Evolutionary conservation across 371 early-diverging fungal species (phyloP).

Genomic region (Actinomortierella wolfii): DNA sequence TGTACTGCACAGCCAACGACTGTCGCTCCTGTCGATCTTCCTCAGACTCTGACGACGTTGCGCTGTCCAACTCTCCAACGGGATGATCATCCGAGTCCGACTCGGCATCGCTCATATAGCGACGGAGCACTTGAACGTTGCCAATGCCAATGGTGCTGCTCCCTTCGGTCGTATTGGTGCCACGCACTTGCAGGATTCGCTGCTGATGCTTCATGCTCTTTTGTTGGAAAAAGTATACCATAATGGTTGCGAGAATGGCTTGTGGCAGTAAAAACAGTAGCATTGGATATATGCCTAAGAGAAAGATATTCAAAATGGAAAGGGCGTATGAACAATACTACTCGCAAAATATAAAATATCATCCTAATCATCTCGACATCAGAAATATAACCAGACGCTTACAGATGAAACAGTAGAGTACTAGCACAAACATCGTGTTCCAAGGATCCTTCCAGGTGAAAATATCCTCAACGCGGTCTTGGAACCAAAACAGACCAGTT

Average conservation of each 20-base stretch:
- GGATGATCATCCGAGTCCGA: neutral
- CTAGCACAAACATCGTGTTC: constrained; percentile 46
- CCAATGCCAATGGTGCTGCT: neutral
- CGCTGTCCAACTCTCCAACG: constrained; percentile 23
- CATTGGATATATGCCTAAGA: constrained; percentile 40
- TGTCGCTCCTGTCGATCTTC: constrained; percentile 21
- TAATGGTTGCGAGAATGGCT: constrained; percentile 31
- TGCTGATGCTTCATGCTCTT: constrained; percentile 28
- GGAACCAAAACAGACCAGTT: constrained; percentile 39
- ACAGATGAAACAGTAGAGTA: constrained; percentile 48
- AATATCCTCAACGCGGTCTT: constrained; percentile 45
- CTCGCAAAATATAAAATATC: too few species aligned
- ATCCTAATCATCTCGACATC: too few species aligned
- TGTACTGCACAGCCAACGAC: constrained; percentile 31
- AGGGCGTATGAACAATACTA: too few species aligned
- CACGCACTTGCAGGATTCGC: constrained; percentile 25
- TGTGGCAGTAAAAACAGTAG: constrained; percentile 35
- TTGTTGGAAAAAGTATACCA: constrained; percentile 45
- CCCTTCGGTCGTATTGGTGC: neutral
- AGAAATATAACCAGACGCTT: constrained; percentile 11
- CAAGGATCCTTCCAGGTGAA: constrained; percentile 49
- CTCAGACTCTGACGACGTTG: constrained; percentile 19
- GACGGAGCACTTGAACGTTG: constrained; percentile 5
- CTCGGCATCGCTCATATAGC: neutral
- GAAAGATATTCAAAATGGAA: too few species aligned